Evolutionary conservation across 2,329 filamentous ascomycete species (phyloP).

Genomic region (Verticillium albo-atrum): DNA sequence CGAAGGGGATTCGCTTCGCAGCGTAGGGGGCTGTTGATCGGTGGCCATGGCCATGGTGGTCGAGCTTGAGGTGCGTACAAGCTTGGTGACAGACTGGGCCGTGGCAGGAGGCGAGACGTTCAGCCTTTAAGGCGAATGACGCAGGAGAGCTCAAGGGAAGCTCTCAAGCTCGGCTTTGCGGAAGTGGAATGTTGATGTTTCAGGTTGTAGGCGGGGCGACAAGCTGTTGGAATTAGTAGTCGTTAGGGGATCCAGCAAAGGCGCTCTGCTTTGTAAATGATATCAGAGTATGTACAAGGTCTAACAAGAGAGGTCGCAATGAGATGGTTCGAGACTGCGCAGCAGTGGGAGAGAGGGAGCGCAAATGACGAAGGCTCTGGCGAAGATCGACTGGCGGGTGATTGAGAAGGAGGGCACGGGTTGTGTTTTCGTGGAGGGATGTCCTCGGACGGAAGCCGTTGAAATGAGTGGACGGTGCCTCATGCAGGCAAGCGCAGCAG

Average conservation of each 20-base stretch:
- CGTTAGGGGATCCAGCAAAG: background rate
- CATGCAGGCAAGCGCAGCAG: background rate
- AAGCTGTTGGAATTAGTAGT: background rate
- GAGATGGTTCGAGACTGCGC: background rate
- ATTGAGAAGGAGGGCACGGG: background rate
- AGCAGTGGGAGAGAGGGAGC: background rate
- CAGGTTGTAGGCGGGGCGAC: constrained; percentile 4
- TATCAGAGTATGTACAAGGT: background rate
- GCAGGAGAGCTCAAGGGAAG: background rate
- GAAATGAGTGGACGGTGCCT: background rate
- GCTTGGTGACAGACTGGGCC: background rate
- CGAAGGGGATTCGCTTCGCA: constrained; percentile 58
- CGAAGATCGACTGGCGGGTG: background rate
- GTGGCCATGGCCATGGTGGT: constrained; percentile 27
- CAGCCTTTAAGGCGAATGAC: background rate
- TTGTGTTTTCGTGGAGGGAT: background rate
- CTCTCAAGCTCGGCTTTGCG: background rate
- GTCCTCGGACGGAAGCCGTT: background rate
- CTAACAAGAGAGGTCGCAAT: background rate
- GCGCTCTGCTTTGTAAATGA: background rate
- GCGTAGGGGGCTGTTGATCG: constrained; percentile 24
- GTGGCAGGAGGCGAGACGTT: background rate
- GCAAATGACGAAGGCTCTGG: background rate
- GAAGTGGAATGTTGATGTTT: constrained; percentile 4
- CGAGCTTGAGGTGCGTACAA: background rate